Conservation (phyloP, 2,329 filamentous ascomycete genomes). For the Rhynchosporium graminicola region DNA sequence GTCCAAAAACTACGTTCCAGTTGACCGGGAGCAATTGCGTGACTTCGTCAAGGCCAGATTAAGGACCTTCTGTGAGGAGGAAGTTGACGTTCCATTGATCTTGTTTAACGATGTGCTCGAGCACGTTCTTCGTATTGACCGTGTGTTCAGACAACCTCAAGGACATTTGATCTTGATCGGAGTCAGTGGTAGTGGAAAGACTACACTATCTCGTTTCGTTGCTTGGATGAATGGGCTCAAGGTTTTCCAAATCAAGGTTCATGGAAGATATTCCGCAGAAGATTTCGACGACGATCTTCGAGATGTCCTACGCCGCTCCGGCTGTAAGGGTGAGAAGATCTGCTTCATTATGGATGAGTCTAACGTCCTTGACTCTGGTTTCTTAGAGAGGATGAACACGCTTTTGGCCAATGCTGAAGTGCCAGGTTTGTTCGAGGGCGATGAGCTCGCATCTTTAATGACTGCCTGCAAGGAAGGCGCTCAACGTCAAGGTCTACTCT, state of each 20-base stretch:
- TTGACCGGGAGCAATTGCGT: slow-evolving; percentile 90
- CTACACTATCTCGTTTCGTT: slow-evolving; percentile 94
- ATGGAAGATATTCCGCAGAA: slow-evolving; percentile 96
- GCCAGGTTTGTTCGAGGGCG: slow-evolving; percentile 97
- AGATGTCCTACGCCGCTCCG: slow-evolving; percentile 87
- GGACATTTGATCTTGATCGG: slow-evolving; percentile 98
- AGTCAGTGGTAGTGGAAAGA: slow-evolving; percentile 98
- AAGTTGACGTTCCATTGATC: slow-evolving; percentile 96
- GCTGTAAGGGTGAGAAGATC: slow-evolving; percentile 98
- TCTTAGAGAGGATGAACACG: slow-evolving; percentile 99
- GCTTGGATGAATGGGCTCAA: slow-evolving; percentile 99
- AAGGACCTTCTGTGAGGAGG: slow-evolving; percentile 98
- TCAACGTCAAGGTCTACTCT: slow-evolving; percentile 88
- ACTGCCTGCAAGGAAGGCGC: slow-evolving; percentile 98
- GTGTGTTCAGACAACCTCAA: slow-evolving; percentile 97
- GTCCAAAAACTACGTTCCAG: slow-evolving; percentile 96
- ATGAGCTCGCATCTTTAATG: slow-evolving; percentile 98
- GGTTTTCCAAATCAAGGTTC: slow-evolving; percentile 99
- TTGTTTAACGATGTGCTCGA: slow-evolving; percentile 99
- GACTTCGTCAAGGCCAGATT: slow-evolving; percentile 97
- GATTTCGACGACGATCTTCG: slow-evolving; percentile 98
- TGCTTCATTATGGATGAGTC: slow-evolving; percentile 99
- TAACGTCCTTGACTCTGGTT: slow-evolving; percentile 97
- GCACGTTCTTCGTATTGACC: slow-evolving; percentile 95
- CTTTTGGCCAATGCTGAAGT: slow-evolving; percentile 99